Evolutionary conservation across 805 yeast genomes (phyloP).

Genomic region (Candida incommunis): DNA sequence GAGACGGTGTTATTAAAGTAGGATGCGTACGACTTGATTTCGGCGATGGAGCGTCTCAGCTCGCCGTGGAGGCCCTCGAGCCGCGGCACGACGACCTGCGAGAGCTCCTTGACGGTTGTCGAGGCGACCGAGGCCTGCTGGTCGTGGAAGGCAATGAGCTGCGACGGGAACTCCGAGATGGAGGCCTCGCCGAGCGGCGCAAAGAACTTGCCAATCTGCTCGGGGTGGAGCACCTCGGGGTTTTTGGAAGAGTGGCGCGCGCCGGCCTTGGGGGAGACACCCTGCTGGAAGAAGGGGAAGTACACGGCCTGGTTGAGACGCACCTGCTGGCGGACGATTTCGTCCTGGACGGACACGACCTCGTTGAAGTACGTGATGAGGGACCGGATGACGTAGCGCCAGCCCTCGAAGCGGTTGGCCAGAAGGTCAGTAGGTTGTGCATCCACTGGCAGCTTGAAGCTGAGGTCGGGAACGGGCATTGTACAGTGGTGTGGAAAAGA

Average conservation of each 20-base stretch:
- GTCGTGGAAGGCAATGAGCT: constrained; percentile 51
- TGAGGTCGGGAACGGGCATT: constrained; percentile 3
- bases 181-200: constrained; percentile 69
- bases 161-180: constrained; percentile 67
- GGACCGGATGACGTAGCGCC: constrained; percentile 71
- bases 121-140: constrained; percentile 45
- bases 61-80: constrained; percentile 61
- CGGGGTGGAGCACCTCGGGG: constrained; percentile 12
- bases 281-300: constrained; percentile 31
- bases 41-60: constrained; percentile 70
- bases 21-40: constrained; percentile 64
- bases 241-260: not conserved
- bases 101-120: constrained; percentile 45
- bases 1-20: constrained; percentile 71
- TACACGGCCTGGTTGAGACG: constrained; percentile 67
- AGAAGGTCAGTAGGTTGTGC: constrained; percentile 79
- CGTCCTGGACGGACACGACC: constrained; percentile 76
- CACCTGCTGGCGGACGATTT: constrained; percentile 68
- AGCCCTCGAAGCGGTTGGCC: constrained; percentile 70
- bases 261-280: constrained; percentile 17
- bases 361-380: constrained; percentile 64
- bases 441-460: constrained; percentile 29
- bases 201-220: constrained; percentile 33
- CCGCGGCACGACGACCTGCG: constrained; percentile 46
- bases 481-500: not conserved